Percentiles rank a stretch among this genome's conserved stretches.
Evolutionary conservation across 1,284 basidiomycete species (phyloP).

Genomic region (Serendipita sp.): DNA sequence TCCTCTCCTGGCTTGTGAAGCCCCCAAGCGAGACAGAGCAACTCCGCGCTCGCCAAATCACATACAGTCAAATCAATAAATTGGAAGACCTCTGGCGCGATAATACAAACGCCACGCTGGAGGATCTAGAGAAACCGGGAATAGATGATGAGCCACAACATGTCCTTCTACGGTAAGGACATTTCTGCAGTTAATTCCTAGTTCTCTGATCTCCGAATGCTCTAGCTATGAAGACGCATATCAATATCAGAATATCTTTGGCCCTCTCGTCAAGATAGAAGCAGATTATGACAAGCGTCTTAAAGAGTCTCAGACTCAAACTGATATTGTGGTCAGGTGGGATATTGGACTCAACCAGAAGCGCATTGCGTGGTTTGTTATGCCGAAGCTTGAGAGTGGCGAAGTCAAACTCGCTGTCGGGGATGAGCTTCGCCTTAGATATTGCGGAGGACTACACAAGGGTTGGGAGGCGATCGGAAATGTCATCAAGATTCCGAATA

Average conservation of each 20-base stretch:
- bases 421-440: conserved; percentile 85
- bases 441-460: conserved; percentile 78
- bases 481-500: conserved; percentile 99
- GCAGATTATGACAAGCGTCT: conserved; percentile 97
- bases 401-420: conserved; percentile 95
- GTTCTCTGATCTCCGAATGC: neutral
- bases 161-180: conserved; percentile 52
- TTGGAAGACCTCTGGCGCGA: conserved; percentile 98
- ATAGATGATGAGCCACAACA: conserved; percentile 93
- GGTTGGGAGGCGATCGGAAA: conserved; percentile 95
- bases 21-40: conserved; percentile 92
- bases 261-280: conserved; percentile 97
- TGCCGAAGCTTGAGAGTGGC: conserved; percentile 95
- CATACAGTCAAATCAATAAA: conserved; percentile 91
- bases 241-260: conserved; percentile 98
- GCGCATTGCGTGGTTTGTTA: conserved; percentile 87
- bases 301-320: conserved; percentile 98
- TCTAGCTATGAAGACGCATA: conserved; percentile 88
- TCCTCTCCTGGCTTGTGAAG: conserved; percentile 97
- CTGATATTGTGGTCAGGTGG: conserved; percentile 91
- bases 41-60: conserved; percentile 87
- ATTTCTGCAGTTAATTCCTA: neutral
- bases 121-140: conserved; percentile 92
- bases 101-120: conserved; percentile 84
- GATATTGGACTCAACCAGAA: conserved; percentile 97